phyloP scores from a whole-genome alignment of 768 basidiomycete genomes.

The Tricholoma flavovirens region DNA sequence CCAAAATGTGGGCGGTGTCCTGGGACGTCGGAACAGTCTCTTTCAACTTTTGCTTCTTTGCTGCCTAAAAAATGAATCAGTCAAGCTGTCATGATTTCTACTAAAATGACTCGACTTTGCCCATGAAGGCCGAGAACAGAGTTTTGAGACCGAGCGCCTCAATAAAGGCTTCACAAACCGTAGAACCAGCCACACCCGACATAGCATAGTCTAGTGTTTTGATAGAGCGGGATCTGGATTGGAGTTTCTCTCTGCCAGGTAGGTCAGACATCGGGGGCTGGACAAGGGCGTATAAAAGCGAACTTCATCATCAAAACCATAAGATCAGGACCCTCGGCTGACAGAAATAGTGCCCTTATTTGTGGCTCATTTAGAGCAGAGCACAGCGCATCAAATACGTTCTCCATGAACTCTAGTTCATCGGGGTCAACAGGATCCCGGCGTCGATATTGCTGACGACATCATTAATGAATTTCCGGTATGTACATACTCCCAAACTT shows the following conservation, averaged over 20 bases:
- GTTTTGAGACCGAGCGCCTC: slow-evolving; percentile 86
- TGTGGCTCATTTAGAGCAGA: slow-evolving; percentile 75
- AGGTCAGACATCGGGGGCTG: slow-evolving; percentile 6
- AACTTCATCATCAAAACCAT: slow-evolving; percentile 99
- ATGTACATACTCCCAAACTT: slow-evolving; percentile 24
- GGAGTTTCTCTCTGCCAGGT: slow-evolving; percentile 64
- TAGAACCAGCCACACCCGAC: slow-evolving; percentile 65
- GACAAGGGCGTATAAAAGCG: slow-evolving; percentile 18
- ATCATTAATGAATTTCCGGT: slow-evolving; percentile 6
- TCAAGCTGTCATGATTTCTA: slow-evolving; percentile 7
- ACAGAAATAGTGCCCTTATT: slow-evolving; percentile 78
- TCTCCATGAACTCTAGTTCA: slow-evolving; percentile 98
- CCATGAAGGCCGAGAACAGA: slow-evolving; percentile 89
- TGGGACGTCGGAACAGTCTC: slow-evolving; percentile 55
- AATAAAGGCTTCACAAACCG: slow-evolving; percentile 78
- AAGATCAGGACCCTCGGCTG: slow-evolving; percentile 89
- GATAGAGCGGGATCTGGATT: slow-evolving; percentile 78
- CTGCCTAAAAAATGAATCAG: slow-evolving; percentile 24
- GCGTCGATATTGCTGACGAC: slow-evolving; percentile 73
- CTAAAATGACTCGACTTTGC: slow-evolving; percentile 54
- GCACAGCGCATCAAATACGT: slow-evolving; percentile 86
- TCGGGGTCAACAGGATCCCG: slow-evolving; percentile 82
- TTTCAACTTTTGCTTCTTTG: slow-evolving; percentile 60
- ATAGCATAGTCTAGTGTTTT: slow-evolving; percentile 90
- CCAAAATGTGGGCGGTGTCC: slow-evolving; percentile 82